Base-by-base conservation (phyloP, 306 rosid genomes). In the Prosopis cineraria region DNA sequence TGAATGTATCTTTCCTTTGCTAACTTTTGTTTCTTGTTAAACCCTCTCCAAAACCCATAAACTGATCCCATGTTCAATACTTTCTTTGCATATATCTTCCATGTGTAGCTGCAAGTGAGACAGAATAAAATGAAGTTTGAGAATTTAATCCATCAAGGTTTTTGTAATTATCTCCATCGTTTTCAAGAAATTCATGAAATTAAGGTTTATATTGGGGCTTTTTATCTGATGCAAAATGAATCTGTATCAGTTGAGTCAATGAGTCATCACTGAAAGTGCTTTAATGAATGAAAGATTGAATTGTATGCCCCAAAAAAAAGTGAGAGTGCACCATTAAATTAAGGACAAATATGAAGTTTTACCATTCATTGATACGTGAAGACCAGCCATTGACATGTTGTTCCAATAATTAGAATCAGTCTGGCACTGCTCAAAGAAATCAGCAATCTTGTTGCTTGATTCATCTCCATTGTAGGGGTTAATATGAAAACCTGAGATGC, bases 21-120 rank as follows among this genome's bases (percentile, higher is more conserved):
- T 55, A 88, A 81, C 81, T 87, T 91, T 64, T 88, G 97, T 19
- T 83, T 87, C 78, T 91, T 91, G 82, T 81, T 90, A 82, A 92
- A 76, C 65, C 76, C 82, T 89, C 96, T 91, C 97, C 98, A 95
- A 74, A 92, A 91, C 33, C 93, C 93, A 72, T 91, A 94, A 29
- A 87, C 79, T 43, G 98, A 89, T 78, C 93, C 97, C 93, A 94
- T 92, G 39, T 87, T 89, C 95, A 94, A 75, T 62, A 91, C 82
- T 79, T 90, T 94, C 53, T 83, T 90, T 76, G 98, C 97, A 85
- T 94, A 94, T 71, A 94, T 92, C 83, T 94, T 94, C 98, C 98
- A 94, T 77, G 98, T 94, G 72, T 94, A 94, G 88, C 98, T 94
- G 78, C 78, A 72, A 76, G 59, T 41, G 7, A 55, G 73, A 52